Evolutionary conservation across 176 grass and related monocot species (phyloP).

Genomic region (Oropetium thomaeum): DNA sequence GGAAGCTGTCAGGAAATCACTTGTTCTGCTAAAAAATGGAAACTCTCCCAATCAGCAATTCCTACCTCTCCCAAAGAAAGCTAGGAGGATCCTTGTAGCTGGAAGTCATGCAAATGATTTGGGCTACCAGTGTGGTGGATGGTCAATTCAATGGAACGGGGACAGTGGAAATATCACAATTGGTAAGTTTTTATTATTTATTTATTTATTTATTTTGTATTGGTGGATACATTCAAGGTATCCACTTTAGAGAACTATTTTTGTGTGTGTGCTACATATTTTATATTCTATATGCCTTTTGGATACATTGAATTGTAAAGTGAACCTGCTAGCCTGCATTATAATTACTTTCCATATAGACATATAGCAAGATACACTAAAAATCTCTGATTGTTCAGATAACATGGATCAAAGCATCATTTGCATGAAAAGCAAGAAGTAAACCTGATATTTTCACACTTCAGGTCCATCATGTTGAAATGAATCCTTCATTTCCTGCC

Average conservation of each 20-base stretch:
- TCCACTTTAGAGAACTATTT: neutral
- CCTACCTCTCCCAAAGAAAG: constrained; percentile 86
- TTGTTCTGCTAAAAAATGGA: constrained; percentile 92
- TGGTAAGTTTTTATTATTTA: constrained; percentile 44
- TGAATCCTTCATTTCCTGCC: neutral
- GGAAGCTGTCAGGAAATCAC: constrained; percentile 97
- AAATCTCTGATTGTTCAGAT: neutral
- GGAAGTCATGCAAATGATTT: constrained; percentile 87
- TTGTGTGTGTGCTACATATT: neutral
- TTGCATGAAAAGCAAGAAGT: neutral
- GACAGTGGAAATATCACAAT: constrained; percentile 78
- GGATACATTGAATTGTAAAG: neutral
- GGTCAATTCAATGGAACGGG: constrained; percentile 94
- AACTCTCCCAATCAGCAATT: constrained; percentile 59
- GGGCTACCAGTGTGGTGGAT: constrained; percentile 97
- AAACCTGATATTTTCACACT: neutral
- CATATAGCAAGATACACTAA: neutral
- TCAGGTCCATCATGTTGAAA: neutral
- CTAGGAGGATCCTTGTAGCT: constrained; percentile 80
- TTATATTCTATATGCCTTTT: neutral
- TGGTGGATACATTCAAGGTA: neutral
- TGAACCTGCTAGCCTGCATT: neutral
- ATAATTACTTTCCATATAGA: neutral
- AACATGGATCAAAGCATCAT: neutral
- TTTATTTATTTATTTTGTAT: constrained; percentile 1